Percentiles rank a stretch among this genome's conserved stretches.
Conservation (phyloP, 2,329 filamentous ascomycete species). For the Sarocladium kiliense region DNA sequence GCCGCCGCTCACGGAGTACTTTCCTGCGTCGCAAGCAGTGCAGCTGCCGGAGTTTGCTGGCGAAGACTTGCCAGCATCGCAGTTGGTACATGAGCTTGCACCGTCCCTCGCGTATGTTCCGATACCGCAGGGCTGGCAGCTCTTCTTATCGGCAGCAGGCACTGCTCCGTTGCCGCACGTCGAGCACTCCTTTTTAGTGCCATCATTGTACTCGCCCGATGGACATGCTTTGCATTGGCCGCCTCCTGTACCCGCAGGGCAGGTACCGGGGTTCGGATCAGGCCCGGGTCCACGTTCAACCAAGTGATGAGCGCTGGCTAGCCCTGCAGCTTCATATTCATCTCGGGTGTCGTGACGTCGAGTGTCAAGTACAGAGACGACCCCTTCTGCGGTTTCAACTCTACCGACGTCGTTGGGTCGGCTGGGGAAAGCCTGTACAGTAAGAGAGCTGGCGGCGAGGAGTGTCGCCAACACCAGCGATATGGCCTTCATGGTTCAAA, state of each 20-base stretch:
- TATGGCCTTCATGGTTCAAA: not conserved
- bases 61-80: not conserved
- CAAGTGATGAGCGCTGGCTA: not conserved
- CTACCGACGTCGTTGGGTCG: not conserved
- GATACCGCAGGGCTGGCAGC: not conserved
- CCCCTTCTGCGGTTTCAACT: not conserved
- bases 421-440: constrained; percentile 4
- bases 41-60: too few species aligned
- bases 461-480: not conserved
- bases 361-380: not conserved
- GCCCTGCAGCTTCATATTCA: not conserved
- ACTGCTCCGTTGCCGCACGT: not conserved
- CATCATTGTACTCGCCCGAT: not conserved
- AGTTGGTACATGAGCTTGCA: not conserved
- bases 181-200: not conserved
- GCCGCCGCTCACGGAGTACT: too few species aligned
- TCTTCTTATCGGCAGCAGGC: not conserved
- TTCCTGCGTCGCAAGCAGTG: too few species aligned
- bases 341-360: not conserved
- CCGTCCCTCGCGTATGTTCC: not conserved
- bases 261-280: not conserved
- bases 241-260: not conserved
- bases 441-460: not conserved
- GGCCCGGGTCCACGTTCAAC: not conserved
- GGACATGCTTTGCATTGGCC: not conserved